Base-by-base conservation (phyloP, 2,329 filamentous ascomycete genomes). In the Ascochyta pisi region DNA sequence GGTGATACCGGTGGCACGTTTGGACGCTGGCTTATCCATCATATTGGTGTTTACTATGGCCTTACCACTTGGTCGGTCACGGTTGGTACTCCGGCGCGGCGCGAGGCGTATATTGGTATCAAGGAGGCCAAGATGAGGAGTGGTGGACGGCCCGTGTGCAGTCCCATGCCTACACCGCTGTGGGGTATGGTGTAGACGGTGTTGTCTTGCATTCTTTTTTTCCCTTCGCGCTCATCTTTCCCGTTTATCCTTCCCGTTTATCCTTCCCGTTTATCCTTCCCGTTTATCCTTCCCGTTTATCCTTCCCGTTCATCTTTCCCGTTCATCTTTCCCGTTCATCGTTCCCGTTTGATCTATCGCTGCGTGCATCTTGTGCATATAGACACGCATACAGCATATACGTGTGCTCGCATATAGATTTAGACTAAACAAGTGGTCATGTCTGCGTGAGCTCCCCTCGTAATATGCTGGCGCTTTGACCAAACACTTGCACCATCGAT, bases 21-120 rank as follows among this genome's bases (percentile, higher is more conserved):
- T 79, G 92, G 91, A 64, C 90, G 94, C 61, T 98, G 93, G 90
- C 85, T 98, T 50, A 91, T 96, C 1, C 93, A 98, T 76, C 90
- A 91, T 54, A 93, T 98, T 61, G 94, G 91, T 9, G 86, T 89
- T 37, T 98, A 98, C 75, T 98, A 98, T 72, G 93, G 92, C 40
- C 83, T 97, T 53, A 85, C 87, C 58, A 96, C 93, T 19, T 92
- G 88, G 79, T 93, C 90, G 4, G 85, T 94, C 57, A 89, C 89
- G 0, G 83, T 89, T 1, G 87, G 87, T 29, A 82, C 86, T 62
- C 89, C 91, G 3, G 84, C 87, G 13, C 84, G 88, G 48, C 85
- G 91, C 47, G 89, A 95, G 60, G 92, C 95, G 7, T 96, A 96
- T 67, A 88, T 97, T 22, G 90, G 90, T 3, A 79, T 94, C 58